These are phyloP conservation scores for Dioscorea cayenensis DNA, from an alignment of 116 monocot genomes.

Conservation along the genomic window DNA sequence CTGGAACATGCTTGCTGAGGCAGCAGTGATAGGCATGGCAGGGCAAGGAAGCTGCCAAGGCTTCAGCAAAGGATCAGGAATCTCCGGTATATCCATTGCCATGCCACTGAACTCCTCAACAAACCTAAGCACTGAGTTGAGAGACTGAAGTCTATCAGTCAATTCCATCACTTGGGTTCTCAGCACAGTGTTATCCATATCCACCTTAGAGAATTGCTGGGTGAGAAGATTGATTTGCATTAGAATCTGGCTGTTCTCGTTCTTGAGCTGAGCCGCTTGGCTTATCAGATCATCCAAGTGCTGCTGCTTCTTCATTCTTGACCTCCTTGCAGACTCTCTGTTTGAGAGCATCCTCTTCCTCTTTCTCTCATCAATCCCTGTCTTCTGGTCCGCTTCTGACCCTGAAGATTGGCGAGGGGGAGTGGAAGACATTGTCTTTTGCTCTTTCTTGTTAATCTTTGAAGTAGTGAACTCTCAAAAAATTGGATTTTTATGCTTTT, in stretches of 20 bases:
- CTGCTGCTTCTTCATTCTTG: slow-evolving; percentile 58
- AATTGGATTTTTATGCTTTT: neutral
- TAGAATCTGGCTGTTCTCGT: slow-evolving; percentile 23
- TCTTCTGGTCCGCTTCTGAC: slow-evolving; percentile 16
- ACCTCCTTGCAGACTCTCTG: slow-evolving; percentile 59
- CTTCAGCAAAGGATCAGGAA: slow-evolving; percentile 44
- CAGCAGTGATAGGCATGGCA: slow-evolving; percentile 17
- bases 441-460: neutral
- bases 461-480: neutral
- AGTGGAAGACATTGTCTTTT: slow-evolving; percentile 9
- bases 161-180: slow-evolving; percentile 39
- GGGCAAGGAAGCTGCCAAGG: slow-evolving; percentile 52
- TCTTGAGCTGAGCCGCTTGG: slow-evolving; percentile 22
- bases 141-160: slow-evolving; percentile 34
- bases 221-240: slow-evolving; percentile 19
- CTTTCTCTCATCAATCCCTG: slow-evolving; percentile 35
- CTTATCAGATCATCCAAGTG: slow-evolving; percentile 47
- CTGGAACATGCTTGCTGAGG: slow-evolving; percentile 2
- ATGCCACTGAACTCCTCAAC: slow-evolving; percentile 49
- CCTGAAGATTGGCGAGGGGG: slow-evolving; percentile 17
- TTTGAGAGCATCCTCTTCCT: slow-evolving; percentile 66
- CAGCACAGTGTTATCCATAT: slow-evolving; percentile 25
- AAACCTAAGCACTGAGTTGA: slow-evolving; percentile 33
- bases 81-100: slow-evolving; percentile 54
- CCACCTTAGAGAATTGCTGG: slow-evolving; percentile 17